phyloP scores from a whole-genome alignment of 2,329 filamentous ascomycete genomes.

The Cordyceps javanica region DNA sequence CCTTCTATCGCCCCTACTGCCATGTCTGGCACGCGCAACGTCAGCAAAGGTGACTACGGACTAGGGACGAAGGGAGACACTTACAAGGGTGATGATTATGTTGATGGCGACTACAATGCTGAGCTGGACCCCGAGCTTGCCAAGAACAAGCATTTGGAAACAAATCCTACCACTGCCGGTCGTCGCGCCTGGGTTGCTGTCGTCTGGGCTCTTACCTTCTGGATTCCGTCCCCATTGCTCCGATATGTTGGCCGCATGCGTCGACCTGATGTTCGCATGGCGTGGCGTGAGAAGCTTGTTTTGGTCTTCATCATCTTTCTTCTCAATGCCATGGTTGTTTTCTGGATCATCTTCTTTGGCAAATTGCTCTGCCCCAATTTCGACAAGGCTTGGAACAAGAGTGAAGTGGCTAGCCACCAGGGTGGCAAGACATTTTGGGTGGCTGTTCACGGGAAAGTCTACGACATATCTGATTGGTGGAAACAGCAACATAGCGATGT shows the following conservation, averaged over 20 bases:
- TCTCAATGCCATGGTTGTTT: slow-evolving; percentile 75
- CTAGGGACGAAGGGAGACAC: slow-evolving; percentile 81
- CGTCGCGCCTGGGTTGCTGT: slow-evolving; percentile 75
- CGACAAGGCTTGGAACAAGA: slow-evolving; percentile 77
- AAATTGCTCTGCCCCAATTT: slow-evolving; percentile 82
- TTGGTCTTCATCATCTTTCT: slow-evolving; percentile 74
- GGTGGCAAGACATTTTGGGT: slow-evolving; percentile 79
- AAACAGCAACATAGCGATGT: slow-evolving; percentile 76
- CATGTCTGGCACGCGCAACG: slow-evolving; percentile 50
- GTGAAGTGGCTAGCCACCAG: slow-evolving; percentile 64
- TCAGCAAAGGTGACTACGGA: slow-evolving; percentile 73
- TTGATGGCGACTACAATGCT: slow-evolving; percentile 59
- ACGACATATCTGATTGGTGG: slow-evolving; percentile 89
- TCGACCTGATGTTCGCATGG: slow-evolving; percentile 85
- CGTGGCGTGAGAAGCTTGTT: slow-evolving; percentile 93
- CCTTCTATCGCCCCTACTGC: slow-evolving; percentile 57
- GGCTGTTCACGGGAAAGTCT: slow-evolving; percentile 79
- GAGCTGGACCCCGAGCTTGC: slow-evolving; percentile 72
- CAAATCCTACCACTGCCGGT: slow-evolving; percentile 54
- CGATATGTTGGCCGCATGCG: slow-evolving; percentile 89
- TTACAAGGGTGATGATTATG: slow-evolving; percentile 69
- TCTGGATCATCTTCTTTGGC: slow-evolving; percentile 88
- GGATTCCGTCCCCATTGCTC: slow-evolving; percentile 83
- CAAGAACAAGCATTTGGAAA: slow-evolving; percentile 68
- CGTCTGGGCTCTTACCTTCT: slow-evolving; percentile 86